Base-by-base conservation (phyloP, 306 rosid species). In the Casuarina glauca region DNA sequence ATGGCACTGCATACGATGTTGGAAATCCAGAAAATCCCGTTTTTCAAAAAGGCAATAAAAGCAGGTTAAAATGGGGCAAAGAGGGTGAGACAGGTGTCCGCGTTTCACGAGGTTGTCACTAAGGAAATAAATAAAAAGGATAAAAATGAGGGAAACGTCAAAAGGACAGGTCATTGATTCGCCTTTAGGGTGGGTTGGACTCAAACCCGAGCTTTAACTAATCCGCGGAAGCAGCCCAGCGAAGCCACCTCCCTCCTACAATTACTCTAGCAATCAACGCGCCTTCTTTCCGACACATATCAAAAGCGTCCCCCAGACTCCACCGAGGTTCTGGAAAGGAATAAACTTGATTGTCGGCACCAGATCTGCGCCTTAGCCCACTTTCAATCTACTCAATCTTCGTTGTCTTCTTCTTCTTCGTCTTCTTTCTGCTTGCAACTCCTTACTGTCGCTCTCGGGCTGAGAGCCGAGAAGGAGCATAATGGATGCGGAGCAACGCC, bases 401-500 rank as follows among this genome's bases (percentile, higher is more conserved):
- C 64, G 20, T 3, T 74, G 57, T 11, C 63, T 54, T 13, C 41
- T 48, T 11, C 75, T 9, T 38, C 49, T 67, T 36, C 19, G 15
- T 43, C 70, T 10, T 17, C 46, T 9, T 38, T 11, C 36, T 12
- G 4, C 46, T 66, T 44, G 48, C 48, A 9, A 9, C 8, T 6
- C 9, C 48, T 44, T 44, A 26, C 32, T 17, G 16, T 63, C 52
- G 6, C 19, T 12, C 62, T 62, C 36, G 41, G 62, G 57, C 68
- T 76, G 16, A 63, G 2, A 48, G 60, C 63, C 44, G 68, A 79
- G 72, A 26, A 45, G 20, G 7, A 17, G 32, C 32, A 57, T 43
- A 19, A 92, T 93, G 99, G 99, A 95, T 9, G 52, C 88, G 45
- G 97, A 93, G 64, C 91, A 86, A 51, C 79, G 89, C 32, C 81